A percentile compares a stretch with the other conserved stretches of the same genome.
Conservation (phyloP, 1,139 yeast species). For the Meyerozyma carpophila region DNA sequence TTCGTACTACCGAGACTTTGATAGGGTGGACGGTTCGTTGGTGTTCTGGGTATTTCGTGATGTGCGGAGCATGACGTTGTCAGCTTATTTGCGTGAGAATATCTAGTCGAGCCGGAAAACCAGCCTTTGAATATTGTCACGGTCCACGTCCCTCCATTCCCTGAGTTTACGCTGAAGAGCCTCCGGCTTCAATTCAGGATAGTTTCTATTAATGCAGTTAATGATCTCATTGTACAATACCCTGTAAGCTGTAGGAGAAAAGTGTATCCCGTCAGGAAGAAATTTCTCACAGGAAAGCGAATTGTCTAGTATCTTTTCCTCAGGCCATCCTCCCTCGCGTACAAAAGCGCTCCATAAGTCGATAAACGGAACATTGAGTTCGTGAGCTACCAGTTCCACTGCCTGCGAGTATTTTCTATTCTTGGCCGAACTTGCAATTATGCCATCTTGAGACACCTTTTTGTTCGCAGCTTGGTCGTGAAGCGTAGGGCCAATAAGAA, state of each 20-base stretch:
- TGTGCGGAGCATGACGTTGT: neutral
- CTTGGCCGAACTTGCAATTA: constrained; percentile 6
- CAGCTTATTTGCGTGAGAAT: neutral
- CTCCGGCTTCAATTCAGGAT: constrained; percentile 44
- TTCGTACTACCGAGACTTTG: neutral
- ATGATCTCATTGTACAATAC: constrained; percentile 42
- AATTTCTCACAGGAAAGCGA: constrained; percentile 13
- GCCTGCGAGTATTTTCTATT: constrained; percentile 48
- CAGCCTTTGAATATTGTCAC: neutral
- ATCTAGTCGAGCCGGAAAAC: neutral
- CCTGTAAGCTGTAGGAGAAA: constrained; percentile 53
- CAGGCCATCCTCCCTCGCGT: constrained; percentile 14
- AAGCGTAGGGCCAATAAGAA: constrained; percentile 62
- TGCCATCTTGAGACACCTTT: neutral
- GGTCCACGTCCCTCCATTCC: constrained; percentile 30
- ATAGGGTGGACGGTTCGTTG: neutral
- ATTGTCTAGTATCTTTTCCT: constrained; percentile 11
- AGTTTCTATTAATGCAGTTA: constrained; percentile 29
- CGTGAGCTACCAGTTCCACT: constrained; percentile 39
- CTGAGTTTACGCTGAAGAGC: constrained; percentile 28
- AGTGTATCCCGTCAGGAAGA: constrained; percentile 64
- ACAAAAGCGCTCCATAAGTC: constrained; percentile 47
- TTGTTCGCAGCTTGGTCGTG: constrained; percentile 31
- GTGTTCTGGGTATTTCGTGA: constrained; percentile 1
- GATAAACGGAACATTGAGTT: constrained; percentile 44